Percentiles rank a stretch among this genome's conserved stretches.
Evolutionary conservation across 2,329 filamentous ascomycete species (phyloP).

Genomic region (Exserohilum rostratum): DNA sequence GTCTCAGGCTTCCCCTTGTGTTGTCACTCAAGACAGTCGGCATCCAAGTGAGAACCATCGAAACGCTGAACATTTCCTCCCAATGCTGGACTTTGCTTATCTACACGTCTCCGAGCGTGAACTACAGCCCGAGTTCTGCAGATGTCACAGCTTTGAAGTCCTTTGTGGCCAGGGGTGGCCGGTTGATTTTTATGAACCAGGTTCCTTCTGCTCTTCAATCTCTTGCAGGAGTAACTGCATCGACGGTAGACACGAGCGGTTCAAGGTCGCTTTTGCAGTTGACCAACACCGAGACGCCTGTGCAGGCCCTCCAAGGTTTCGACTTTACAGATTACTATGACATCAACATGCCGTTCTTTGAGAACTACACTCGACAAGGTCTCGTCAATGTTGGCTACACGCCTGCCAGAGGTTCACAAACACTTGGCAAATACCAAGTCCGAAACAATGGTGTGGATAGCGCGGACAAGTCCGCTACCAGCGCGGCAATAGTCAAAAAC

Average conservation of each 20-base stretch:
- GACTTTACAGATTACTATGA: conserved; percentile 11
- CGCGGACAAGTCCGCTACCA: conserved; percentile 8
- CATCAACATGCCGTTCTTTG: conserved; percentile 9
- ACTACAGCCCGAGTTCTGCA: conserved; percentile 8
- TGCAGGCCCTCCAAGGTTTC: conserved; percentile 9
- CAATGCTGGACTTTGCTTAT: conserved; percentile 11
- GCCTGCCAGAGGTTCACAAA: conserved; percentile 7
- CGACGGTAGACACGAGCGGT: conserved; percentile 6
- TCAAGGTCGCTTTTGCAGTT: conserved; percentile 7
- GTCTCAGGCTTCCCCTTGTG: conserved; percentile 4
- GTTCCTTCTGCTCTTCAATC: conserved; percentile 8
- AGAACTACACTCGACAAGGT: conserved; percentile 8
- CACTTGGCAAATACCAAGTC: conserved; percentile 5
- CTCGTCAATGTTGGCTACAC: conserved; percentile 14
- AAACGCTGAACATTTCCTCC: conserved; percentile 4
- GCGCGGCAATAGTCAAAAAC: conserved; percentile 9
- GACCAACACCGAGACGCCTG: conserved; percentile 4
- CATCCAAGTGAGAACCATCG: conserved; percentile 8
- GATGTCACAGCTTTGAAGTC: conserved; percentile 7
- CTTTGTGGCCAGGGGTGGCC: conserved; percentile 10
- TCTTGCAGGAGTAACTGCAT: conserved; percentile 11
- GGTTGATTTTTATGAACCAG: conserved; percentile 11
- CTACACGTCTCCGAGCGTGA: conserved; percentile 10
- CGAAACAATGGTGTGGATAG: conserved; percentile 4
- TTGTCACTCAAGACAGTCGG: conserved; percentile 11